These are phyloP conservation scores for Fusarium sp. DNA, from an alignment of 2,329 filamentous ascomycete species.

Conservation along the genomic window DNA sequence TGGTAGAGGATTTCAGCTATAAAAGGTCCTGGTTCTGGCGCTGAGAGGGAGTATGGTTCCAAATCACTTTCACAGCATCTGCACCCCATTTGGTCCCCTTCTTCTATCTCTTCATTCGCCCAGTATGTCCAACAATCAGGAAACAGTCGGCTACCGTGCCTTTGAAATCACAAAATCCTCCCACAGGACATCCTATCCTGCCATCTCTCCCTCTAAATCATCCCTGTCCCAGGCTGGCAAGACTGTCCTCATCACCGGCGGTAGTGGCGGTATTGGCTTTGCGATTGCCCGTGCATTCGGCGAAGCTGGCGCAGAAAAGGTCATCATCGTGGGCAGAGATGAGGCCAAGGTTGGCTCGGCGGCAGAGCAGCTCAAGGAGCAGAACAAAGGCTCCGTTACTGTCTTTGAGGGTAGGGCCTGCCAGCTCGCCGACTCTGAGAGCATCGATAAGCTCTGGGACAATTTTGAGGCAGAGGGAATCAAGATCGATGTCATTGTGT, in stretches of 20 bases:
- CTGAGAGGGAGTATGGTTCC: background rate
- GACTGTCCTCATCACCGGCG: conserved; percentile 4
- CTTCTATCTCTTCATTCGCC: background rate
- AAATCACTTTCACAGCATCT: background rate
- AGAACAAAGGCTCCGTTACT: background rate
- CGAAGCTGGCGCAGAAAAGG: background rate
- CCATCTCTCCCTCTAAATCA: background rate
- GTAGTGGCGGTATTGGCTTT: background rate
- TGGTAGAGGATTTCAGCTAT: background rate
- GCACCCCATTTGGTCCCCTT: background rate
- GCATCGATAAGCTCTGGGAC: background rate
- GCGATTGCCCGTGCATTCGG: background rate
- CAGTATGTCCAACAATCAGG: background rate
- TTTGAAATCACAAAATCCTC: background rate
- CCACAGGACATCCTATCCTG: background rate
- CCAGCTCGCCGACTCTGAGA: background rate
- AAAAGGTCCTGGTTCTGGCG: background rate
- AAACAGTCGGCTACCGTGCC: background rate
- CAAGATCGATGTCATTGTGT: background rate
- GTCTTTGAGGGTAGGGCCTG: background rate
- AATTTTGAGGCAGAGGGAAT: background rate
- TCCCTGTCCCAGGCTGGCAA: conserved; percentile 1
- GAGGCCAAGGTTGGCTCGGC: background rate
- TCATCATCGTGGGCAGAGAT: background rate
- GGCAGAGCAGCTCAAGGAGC: background rate